Evolutionary conservation across 805 yeast species (phyloP).

Genomic region (Pichia gijzeniarum): DNA sequence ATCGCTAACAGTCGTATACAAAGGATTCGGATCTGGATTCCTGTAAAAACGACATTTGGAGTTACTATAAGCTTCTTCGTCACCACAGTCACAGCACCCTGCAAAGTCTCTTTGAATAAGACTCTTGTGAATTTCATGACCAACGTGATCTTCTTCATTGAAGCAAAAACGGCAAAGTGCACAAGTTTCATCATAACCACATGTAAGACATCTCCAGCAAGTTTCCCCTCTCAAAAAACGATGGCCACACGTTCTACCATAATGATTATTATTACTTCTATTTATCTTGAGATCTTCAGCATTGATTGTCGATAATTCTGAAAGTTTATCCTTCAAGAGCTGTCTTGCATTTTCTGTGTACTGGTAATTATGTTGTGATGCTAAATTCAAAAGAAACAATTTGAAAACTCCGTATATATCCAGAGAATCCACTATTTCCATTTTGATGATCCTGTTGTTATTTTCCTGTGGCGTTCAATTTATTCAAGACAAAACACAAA

Average conservation of each 20-base stretch:
- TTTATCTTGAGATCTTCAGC: constrained; percentile 18
- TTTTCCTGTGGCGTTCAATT: too few relatives aligned
- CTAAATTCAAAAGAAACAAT: constrained; percentile 7
- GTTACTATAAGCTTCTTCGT: constrained; percentile 71
- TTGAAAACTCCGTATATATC: constrained; percentile 1
- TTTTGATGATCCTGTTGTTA: too few relatives aligned
- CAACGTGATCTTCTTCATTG: constrained; percentile 60
- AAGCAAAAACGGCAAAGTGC: constrained; percentile 77
- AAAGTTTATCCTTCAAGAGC: constrained; percentile 3
- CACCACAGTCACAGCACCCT: constrained; percentile 88
- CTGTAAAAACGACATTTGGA: constrained; percentile 43
- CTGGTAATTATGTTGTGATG: constrained; percentile 8
- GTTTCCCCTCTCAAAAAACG: constrained; percentile 76
- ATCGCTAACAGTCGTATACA: constrained; percentile 32
- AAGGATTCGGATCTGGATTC: not conserved
- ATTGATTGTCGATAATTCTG: constrained; percentile 1
- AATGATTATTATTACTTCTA: constrained; percentile 35
- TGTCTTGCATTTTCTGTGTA: constrained; percentile 9
- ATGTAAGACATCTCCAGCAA: constrained; percentile 65
- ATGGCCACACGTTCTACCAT: constrained; percentile 65
- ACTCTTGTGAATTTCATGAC: constrained; percentile 62
- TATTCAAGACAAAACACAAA: too few relatives aligned
- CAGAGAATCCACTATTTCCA: not conserved
- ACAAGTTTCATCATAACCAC: constrained; percentile 79
- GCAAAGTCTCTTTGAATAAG: constrained; percentile 62